Base-by-base conservation (phyloP, 106 monocot species). In the Iris macrosiphon region DNA sequence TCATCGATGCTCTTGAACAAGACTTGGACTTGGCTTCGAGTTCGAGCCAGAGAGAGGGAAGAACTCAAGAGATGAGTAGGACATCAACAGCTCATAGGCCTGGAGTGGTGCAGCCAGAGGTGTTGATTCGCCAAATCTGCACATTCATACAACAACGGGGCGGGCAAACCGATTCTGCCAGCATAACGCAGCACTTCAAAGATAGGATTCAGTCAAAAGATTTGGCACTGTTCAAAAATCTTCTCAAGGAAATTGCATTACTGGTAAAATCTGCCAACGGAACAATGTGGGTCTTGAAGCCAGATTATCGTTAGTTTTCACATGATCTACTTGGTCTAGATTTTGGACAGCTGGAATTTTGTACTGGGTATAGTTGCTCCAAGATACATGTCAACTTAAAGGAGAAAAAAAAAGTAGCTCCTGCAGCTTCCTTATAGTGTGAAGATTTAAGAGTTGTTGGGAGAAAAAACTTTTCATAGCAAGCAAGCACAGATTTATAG, bases 181-280 rank as follows among this genome's bases (percentile, higher is more conserved):
- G 62, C 45, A 89, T 95, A 49, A 90, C 82, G 6, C 71, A 79
- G 45, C 76, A 85, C 46, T 96, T 96, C 60, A 79, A 80, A 62
- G 76, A 74, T 13, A 73, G 72, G 42, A 62, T 96, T 49, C 75
- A 64, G 15, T 62, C 81, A 0, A 68, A 79, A 59, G 89, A 89
- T 66, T 37, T 77, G 55, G 69, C 75, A 6, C 34, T 96, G 0
- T 96, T 96, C 38, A 79, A 84, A 52, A 86, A 64, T 70, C 82
- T 96, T 30, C 79, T 96, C 33, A 90, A 86, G 72, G 82, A 90
- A 49, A 98, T 98, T 21, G 90, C 96, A 0, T 62, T 62, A 3
- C 45, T 90, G 27, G 66, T 74, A 53, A 96, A 71, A 65, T 43
- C 56, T 61, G 47, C 65, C 4, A 3, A 58, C 46, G 77, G 90